phyloP scores from a whole-genome alignment of 495 filamentous ascomycete species.

The Penicillium maclennaniae region DNA sequence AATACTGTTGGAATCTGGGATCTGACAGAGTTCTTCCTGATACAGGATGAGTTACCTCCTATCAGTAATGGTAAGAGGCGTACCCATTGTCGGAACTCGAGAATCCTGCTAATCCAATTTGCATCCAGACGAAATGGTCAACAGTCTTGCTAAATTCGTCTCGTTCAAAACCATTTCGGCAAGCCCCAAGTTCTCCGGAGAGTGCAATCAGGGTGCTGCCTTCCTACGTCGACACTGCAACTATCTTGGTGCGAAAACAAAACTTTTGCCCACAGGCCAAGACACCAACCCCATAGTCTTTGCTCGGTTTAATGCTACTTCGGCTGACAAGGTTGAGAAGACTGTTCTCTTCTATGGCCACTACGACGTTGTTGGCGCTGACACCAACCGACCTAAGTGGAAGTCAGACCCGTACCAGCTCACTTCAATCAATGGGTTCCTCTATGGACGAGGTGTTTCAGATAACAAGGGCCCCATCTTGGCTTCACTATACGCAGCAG shows the following conservation, averaged over 20 bases:
- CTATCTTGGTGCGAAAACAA: constrained; percentile 81
- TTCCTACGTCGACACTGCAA: constrained; percentile 87
- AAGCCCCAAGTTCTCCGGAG: constrained; percentile 73
- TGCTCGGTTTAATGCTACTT: constrained; percentile 72
- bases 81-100: not conserved
- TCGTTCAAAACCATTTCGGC: constrained; percentile 89
- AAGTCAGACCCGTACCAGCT: constrained; percentile 81
- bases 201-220: constrained; percentile 88
- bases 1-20: constrained; percentile 86
- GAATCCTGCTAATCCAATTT: constrained; percentile 1
- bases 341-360: constrained; percentile 96
- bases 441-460: constrained; percentile 93
- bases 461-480: constrained; percentile 97
- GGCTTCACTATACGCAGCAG: constrained; percentile 87
- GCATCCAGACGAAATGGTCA: constrained; percentile 69
- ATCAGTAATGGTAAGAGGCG: constrained; percentile 55
- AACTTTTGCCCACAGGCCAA: constrained; percentile 71
- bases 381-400: constrained; percentile 74
- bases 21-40: constrained; percentile 53
- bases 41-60: constrained; percentile 38
- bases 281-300: constrained; percentile 84
- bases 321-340: constrained; percentile 59
- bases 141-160: constrained; percentile 76
- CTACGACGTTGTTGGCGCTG: constrained; percentile 96
- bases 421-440: constrained; percentile 80